These are phyloP conservation scores for Hyaloscypha variabilis DNA, from an alignment of 495 filamentous ascomycete species.

Conservation along the genomic window DNA sequence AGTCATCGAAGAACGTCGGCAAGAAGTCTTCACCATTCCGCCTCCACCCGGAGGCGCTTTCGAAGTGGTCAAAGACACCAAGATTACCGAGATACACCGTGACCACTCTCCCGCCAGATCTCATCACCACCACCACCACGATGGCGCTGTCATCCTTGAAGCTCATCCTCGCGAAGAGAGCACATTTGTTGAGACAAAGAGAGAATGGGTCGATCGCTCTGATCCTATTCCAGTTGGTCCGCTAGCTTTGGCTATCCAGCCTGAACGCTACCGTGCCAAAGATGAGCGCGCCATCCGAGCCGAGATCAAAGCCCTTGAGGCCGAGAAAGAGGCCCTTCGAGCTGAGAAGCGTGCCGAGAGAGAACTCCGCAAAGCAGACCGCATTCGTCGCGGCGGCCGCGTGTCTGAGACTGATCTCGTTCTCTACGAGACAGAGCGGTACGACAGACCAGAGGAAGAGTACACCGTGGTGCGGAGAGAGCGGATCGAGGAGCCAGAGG, in stretches of 20 bases:
- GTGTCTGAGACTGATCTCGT: slow-evolving; percentile 44
- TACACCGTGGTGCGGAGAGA: slow-evolving; percentile 57
- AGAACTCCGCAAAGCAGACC: slow-evolving; percentile 42
- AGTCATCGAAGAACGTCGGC: slow-evolving; percentile 26
- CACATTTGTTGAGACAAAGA: slow-evolving; percentile 23
- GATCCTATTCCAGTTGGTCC: slow-evolving; percentile 29
- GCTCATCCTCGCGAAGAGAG: slow-evolving; percentile 30
- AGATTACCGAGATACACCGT: slow-evolving; percentile 43
- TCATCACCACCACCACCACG: slow-evolving; percentile 32
- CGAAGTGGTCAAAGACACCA: slow-evolving; percentile 39
- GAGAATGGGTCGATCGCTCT: slow-evolving; percentile 24
- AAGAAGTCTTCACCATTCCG: slow-evolving; percentile 30
- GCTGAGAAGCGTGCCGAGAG: slow-evolving; percentile 44
- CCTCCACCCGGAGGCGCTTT: slow-evolving; percentile 35
- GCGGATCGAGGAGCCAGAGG: slow-evolving; percentile 51
- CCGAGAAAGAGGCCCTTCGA: slow-evolving; percentile 30
- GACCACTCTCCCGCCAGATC: slow-evolving; percentile 34
- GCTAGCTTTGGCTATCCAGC: slow-evolving; percentile 22
- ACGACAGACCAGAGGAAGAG: slow-evolving; percentile 49
- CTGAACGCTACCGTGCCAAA: slow-evolving; percentile 20
- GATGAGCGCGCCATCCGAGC: slow-evolving; percentile 36
- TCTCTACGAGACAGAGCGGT: slow-evolving; percentile 40
- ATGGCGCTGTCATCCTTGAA: slow-evolving; percentile 35
- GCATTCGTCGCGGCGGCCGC: slow-evolving; percentile 20
- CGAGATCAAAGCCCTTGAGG: slow-evolving; percentile 44